Conservation (phyloP, 129 eudicot genomes). For the Apium graveolens region DNA sequence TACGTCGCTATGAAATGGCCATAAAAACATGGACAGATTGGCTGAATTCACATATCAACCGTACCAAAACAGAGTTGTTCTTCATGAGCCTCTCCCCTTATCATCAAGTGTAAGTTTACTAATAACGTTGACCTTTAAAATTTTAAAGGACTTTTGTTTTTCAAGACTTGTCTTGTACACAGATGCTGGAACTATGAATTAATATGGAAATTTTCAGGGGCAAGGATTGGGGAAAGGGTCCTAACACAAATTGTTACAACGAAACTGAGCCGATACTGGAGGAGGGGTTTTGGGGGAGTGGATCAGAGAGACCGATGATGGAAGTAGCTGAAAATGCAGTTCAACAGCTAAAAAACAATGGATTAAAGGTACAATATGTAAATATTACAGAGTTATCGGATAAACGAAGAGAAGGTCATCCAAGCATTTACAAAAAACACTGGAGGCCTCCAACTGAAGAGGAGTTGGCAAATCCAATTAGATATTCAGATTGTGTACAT, state of each 20-base stretch:
- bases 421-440: constrained; percentile 23
- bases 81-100: constrained; percentile 41
- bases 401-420: constrained; percentile 35
- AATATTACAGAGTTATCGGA: constrained; percentile 39
- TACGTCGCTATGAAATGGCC: constrained; percentile 36
- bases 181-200: neutral
- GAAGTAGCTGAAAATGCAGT: constrained; percentile 18
- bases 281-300: constrained; percentile 18
- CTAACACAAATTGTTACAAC: constrained; percentile 25
- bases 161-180: neutral
- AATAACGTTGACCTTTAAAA: neutral
- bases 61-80: constrained; percentile 29
- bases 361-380: constrained; percentile 20
- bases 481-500: constrained; percentile 32
- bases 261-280: constrained; percentile 38
- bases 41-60: constrained; percentile 28
- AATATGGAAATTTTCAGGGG: constrained; percentile 21
- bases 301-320: constrained; percentile 19
- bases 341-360: constrained; percentile 10
- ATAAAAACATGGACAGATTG: constrained; percentile 51
- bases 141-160: neutral
- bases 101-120: constrained; percentile 21
- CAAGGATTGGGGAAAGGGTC: constrained; percentile 22
- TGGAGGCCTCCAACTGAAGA: neutral
- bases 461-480: constrained; percentile 15